Conservation (phyloP, 1,284 basidiomycete genomes). For the Ustilago nuda region DNA sequence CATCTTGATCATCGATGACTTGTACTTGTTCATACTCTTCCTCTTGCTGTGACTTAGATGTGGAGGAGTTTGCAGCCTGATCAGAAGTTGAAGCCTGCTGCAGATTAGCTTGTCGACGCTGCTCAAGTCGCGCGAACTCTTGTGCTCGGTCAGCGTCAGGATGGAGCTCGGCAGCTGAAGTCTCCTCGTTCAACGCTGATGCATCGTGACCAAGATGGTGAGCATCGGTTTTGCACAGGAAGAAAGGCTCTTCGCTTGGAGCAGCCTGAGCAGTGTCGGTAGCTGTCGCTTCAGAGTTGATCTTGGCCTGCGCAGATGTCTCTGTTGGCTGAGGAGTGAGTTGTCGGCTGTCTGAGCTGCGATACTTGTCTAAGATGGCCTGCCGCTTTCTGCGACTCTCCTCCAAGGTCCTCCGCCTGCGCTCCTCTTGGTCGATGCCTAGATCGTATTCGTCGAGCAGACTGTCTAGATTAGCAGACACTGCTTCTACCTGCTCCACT, state of each 20-base stretch:
- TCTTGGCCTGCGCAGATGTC: neutral
- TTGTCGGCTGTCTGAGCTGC: conserved; percentile 12
- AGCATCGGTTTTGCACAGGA: conserved; percentile 16
- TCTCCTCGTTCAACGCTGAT: neutral
- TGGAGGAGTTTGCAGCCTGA: neutral
- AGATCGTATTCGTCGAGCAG: conserved; percentile 34
- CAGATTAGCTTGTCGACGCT: conserved; percentile 16
- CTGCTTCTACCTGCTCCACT: neutral
- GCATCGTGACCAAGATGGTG: neutral
- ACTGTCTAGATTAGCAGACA: conserved; percentile 16
- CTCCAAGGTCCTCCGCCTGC: conserved; percentile 32
- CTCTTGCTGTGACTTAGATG: conserved; percentile 9
- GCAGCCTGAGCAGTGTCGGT: neutral
- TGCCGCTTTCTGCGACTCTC: conserved; percentile 55
- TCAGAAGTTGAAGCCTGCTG: neutral
- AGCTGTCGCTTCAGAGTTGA: neutral
- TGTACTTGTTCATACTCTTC: conserved; percentile 62
- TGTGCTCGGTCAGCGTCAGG: conserved; percentile 35
- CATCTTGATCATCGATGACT: conserved; percentile 63
- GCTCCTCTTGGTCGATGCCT: conserved; percentile 37
- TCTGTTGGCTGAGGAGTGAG: neutral
- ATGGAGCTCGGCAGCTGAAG: conserved; percentile 55
- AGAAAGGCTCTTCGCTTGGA: conserved; percentile 9
- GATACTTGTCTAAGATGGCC: conserved; percentile 46
- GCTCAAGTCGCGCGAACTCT: conserved; percentile 40